phyloP scores from a whole-genome alignment of 2,329 filamentous ascomycete species.

The Pseudocercospora vitis region DNA sequence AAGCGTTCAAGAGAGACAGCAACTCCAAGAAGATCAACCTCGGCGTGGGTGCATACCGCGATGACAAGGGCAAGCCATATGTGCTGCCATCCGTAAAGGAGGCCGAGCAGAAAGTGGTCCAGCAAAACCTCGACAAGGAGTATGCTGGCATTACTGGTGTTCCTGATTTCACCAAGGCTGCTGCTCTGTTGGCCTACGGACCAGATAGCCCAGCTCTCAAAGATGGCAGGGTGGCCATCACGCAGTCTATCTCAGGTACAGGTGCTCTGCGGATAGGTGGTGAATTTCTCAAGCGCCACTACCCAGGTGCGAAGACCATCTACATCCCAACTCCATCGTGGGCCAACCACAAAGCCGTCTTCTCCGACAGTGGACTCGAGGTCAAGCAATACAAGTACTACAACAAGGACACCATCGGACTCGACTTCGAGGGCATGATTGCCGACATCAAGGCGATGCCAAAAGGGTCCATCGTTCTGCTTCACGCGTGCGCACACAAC shows the following conservation, averaged over 20 bases:
- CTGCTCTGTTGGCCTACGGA: constrained; percentile 88
- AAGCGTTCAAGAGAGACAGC: constrained; percentile 96
- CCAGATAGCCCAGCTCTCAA: constrained; percentile 72
- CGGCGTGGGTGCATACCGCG: constrained; percentile 96
- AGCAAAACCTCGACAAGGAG: constrained; percentile 84
- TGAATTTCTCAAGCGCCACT: constrained; percentile 89
- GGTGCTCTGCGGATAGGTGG: constrained; percentile 93
- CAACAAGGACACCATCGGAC: constrained; percentile 96
- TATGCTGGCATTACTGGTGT: constrained; percentile 97
- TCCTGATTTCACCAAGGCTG: constrained; percentile 88
- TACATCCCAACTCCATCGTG: constrained; percentile 96
- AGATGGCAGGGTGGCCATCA: constrained; percentile 78
- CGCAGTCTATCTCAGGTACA: constrained; percentile 97
- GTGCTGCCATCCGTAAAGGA: constrained; percentile 89
- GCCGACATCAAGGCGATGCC: constrained; percentile 87
- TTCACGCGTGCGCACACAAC: constrained; percentile 98
- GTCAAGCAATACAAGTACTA: constrained; percentile 98
- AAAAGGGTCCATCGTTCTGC: constrained; percentile 81
- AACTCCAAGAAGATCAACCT: constrained; percentile 98
- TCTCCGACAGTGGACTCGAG: constrained; percentile 86
- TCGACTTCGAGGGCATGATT: constrained; percentile 93
- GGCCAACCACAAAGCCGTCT: constrained; percentile 97
- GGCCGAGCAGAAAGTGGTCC: constrained; percentile 83
- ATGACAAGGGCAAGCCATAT: constrained; percentile 96
- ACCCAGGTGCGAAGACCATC: constrained; percentile 87